These are phyloP conservation scores for Plantago lanceolata DNA, from an alignment of 305 asterid species.

Conservation along the genomic window DNA sequence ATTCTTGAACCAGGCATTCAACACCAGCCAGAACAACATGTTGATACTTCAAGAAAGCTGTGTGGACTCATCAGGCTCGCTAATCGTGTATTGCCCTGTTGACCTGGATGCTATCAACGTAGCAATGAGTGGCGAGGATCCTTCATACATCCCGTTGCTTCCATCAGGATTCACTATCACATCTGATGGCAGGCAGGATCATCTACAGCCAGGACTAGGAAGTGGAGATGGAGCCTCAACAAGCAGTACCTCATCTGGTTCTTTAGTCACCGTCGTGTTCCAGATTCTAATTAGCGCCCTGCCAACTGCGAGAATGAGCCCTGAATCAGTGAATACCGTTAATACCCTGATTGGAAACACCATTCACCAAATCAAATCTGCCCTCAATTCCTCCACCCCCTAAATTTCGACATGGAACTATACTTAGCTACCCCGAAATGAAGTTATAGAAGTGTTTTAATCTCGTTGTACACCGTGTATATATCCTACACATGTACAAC, in stretches of 20 bases:
- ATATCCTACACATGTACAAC: background rate
- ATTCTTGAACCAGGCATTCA: slow-evolving; percentile 46
- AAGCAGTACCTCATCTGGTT: slow-evolving; percentile 37
- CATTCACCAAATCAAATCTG: slow-evolving; percentile 80
- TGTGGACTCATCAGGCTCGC: slow-evolving; percentile 74
- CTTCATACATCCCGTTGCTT: slow-evolving; percentile 61
- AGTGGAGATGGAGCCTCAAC: slow-evolving; percentile 45
- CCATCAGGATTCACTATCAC: slow-evolving; percentile 84
- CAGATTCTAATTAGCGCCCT: slow-evolving; percentile 75
- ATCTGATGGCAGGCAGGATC: slow-evolving; percentile 52
- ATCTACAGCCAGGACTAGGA: background rate
- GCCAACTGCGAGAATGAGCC: slow-evolving; percentile 74
- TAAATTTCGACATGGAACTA: background rate
- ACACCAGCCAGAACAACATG: slow-evolving; percentile 83
- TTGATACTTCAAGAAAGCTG: slow-evolving; percentile 92
- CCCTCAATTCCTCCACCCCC: slow-evolving; percentile 40
- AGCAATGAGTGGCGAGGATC: slow-evolving; percentile 90
- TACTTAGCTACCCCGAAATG: background rate
- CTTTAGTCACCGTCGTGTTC: slow-evolving; percentile 68
- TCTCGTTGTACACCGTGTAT: background rate
- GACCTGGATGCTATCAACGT: slow-evolving; percentile 72
- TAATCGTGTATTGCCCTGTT: slow-evolving; percentile 75
- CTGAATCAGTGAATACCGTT: slow-evolving; percentile 76
- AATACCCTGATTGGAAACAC: slow-evolving; percentile 69
- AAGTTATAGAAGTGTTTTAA: background rate